These are phyloP conservation scores for Penstemon barbatus DNA, from an alignment of 257 asterid genomes.

Conservation along the genomic window DNA sequence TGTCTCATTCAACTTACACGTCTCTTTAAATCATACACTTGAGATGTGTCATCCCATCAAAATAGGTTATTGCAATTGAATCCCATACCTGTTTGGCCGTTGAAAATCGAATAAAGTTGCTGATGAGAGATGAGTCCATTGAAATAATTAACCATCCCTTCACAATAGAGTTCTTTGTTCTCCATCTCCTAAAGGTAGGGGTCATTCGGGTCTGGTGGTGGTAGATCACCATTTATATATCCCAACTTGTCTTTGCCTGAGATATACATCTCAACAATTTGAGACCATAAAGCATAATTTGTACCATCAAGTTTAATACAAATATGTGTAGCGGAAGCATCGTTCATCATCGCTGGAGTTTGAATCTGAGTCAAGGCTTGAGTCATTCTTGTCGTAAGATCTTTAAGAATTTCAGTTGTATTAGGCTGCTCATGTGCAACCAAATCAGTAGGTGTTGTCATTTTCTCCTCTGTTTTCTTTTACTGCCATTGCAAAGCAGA, in stretches of 20 bases:
- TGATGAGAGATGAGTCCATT: not conserved
- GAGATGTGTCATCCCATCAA: not conserved
- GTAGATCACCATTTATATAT: not conserved
- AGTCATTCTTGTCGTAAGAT: too few species aligned
- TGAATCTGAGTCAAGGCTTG: not conserved
- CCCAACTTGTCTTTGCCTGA: not conserved
- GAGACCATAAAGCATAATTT: constrained; percentile 17
- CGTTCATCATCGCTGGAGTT: not conserved
- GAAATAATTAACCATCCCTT: not conserved
- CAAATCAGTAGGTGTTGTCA: too few species aligned
- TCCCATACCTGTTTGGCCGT: constrained; percentile 12
- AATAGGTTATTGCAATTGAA: not conserved
- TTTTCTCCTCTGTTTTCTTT: too few species aligned
- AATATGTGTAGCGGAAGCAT: not conserved
- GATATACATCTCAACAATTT: constrained; percentile 20
- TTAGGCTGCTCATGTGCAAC: too few species aligned
- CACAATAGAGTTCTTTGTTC: not conserved
- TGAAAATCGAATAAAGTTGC: not conserved
- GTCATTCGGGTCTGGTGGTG: not conserved
- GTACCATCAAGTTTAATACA: not conserved
- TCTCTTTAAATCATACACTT: not conserved
- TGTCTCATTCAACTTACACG: not conserved
- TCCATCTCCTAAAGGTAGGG: not conserved
- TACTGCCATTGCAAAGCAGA: too few species aligned
- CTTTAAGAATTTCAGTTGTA: too few species aligned